phyloP scores from a whole-genome alignment of 2,329 filamentous ascomycete species.

The Clathrospora elynae region DNA sequence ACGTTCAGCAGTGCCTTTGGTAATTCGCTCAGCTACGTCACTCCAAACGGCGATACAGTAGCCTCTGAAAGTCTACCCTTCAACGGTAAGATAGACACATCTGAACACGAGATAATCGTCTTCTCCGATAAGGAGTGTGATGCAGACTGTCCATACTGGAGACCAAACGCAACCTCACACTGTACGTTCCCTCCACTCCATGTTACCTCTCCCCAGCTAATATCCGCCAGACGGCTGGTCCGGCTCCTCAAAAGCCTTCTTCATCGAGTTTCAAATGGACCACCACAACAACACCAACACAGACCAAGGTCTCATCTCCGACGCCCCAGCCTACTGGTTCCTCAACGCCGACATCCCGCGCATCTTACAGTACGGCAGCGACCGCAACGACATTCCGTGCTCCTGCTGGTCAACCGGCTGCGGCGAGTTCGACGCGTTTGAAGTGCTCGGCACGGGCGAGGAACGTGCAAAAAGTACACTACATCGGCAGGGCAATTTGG shows the following conservation, averaged over 20 bases:
- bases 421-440: conserved; percentile 77
- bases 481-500: conserved; percentile 61
- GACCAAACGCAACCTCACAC: conserved; percentile 57
- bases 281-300: conserved; percentile 41
- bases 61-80: conserved; percentile 57
- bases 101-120: conserved; percentile 43
- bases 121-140: conserved; percentile 52
- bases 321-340: conserved; percentile 78
- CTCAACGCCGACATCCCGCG: conserved; percentile 75
- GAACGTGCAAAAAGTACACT: conserved; percentile 72
- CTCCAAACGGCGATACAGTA: conserved; percentile 54
- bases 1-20: conserved; percentile 54
- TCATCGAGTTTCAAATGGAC: conserved; percentile 74
- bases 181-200: conserved; percentile 46
- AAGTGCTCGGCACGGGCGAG: conserved; percentile 69
- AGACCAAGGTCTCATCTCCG: conserved; percentile 53
- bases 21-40: conserved; percentile 62
- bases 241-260: conserved; percentile 72
- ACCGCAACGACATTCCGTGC: conserved; percentile 56
- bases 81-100: conserved; percentile 50
- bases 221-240: conserved; percentile 66
- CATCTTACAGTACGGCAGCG: conserved; percentile 68
- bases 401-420: conserved; percentile 74
- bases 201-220: neutral
- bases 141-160: conserved; percentile 54